These are phyloP conservation scores for Coprinopsis cinerea DNA, from an alignment of 768 basidiomycete genomes.

Conservation along the genomic window DNA sequence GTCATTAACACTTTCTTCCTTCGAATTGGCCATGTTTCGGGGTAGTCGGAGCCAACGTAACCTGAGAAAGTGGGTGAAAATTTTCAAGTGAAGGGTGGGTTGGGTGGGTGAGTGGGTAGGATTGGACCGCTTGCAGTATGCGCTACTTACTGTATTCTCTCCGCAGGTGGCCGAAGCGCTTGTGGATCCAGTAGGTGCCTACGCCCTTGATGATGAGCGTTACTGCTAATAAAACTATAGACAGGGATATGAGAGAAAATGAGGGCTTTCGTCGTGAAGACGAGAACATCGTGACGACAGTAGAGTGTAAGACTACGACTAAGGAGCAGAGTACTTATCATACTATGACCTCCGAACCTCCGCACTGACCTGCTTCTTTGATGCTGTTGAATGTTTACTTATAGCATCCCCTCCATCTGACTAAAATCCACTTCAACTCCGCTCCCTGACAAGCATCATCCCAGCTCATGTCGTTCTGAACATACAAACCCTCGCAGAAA, in stretches of 20 bases:
- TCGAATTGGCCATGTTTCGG: slow-evolving; percentile 26
- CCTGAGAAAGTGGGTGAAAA: slow-evolving; percentile 14
- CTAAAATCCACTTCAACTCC: neutral
- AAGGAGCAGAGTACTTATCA: neutral
- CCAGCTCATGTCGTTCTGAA: neutral
- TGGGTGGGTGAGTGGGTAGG: neutral
- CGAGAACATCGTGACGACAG: neutral
- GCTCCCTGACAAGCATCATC: neutral
- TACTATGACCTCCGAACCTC: neutral
- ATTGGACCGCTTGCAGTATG: neutral
- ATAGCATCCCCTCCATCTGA: neutral
- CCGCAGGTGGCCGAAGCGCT: slow-evolving; percentile 16
- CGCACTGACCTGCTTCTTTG: neutral
- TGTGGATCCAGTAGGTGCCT: slow-evolving; percentile 18
- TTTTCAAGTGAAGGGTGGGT: neutral
- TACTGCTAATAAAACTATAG: slow-evolving; percentile 15
- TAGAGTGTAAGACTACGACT: neutral
- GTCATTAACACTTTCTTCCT: slow-evolving; percentile 25
- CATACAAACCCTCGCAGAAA: neutral
- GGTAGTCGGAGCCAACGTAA: slow-evolving; percentile 26
- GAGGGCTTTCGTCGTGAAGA: slow-evolving; percentile 7
- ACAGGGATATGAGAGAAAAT: slow-evolving; percentile 13
- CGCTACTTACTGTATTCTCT: slow-evolving; percentile 21
- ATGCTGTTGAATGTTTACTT: neutral
- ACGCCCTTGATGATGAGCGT: slow-evolving; percentile 18